Base-by-base conservation (phyloP, 768 basidiomycete genomes). In the Paxillus ammoniavirescens region DNA sequence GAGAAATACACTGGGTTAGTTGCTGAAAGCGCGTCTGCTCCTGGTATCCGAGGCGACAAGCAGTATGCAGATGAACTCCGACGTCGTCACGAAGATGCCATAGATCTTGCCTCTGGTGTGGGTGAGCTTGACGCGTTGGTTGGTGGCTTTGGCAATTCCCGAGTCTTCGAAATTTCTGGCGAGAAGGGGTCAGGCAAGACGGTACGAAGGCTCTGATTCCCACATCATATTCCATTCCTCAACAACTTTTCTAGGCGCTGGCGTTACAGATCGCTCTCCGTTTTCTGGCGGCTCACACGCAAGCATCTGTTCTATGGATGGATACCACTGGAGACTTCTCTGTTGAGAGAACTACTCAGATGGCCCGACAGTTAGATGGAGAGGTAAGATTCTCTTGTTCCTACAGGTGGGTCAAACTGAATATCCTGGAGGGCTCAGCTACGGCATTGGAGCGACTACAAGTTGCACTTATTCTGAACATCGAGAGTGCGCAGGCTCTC, bases 261-360 rank as follows among this genome's bases (percentile, higher is more conserved):
- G 82, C 80, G 1, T 64, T 86, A 35, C 83, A 88, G 49, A 66
- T 86, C 14, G 74, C 80, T 37, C 67, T 89, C 18, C 75, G 77
- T 17, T 75, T 83, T 61, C 77, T 91, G 4, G 65, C 69, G 2
- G 54, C 63, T 15, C 46, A 72, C 49, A 52, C 57, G 17, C 59
- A 74, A n/a, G 65, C 74, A 2, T 73, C 65, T 47, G 81, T 75
- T 1, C 63, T 82, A 5, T 92, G 90, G 90, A 77, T 92, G 43
- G 89, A 92, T 61, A 86, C 84, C 9, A 77, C 76, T 0, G 87
- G 88, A 1, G 82, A 82, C 55, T 88, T 91, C 63, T 78, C 84
- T 36, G 72, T 73, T 1, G 79, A 81, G 21, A 72, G 74, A 37
- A 77, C 82, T 2, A 55, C 67, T 3, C 61, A 70, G 18, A 59